Conservation (phyloP, 1,284 basidiomycete genomes). For the Heliocybe sulcata region DNA sequence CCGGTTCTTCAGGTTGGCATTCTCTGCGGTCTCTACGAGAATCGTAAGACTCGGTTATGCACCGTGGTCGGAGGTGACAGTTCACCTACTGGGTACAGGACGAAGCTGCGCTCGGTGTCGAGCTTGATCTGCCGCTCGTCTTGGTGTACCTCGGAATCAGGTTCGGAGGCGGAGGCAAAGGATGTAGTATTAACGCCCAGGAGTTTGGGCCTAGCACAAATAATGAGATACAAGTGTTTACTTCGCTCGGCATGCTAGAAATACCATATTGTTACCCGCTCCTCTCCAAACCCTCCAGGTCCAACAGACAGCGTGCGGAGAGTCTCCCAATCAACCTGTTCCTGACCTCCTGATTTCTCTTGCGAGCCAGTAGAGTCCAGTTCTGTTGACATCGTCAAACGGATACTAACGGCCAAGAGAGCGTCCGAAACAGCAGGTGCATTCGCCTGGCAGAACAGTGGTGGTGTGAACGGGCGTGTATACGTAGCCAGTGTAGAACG, state of each 20-base stretch:
- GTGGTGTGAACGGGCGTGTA: no score
- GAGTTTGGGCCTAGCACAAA: constrained; percentile 35
- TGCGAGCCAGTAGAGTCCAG: no score
- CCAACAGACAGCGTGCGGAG: no score
- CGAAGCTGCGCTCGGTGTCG: constrained; percentile 86
- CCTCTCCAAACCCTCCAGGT: background rate
- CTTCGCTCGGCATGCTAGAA: background rate
- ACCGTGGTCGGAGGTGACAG: background rate
- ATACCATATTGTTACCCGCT: background rate
- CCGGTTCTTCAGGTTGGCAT: constrained; percentile 21
- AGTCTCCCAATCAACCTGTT: background rate
- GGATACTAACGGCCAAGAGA: no score
- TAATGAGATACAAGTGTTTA: background rate
- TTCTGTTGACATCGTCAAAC: no score
- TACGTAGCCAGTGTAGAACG: no score
- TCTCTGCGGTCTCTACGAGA: constrained; percentile 8
- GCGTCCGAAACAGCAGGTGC: no score
- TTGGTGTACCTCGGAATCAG: constrained; percentile 33
- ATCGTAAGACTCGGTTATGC: background rate
- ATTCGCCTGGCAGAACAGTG: no score
- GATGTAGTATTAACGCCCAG: constrained; percentile 25
- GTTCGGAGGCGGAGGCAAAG: background rate
- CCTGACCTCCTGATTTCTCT: background rate
- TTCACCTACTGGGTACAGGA: constrained; percentile 82
- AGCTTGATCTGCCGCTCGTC: constrained; percentile 83